Evolutionary conservation across 495 filamentous ascomycete genomes (phyloP), one percentile per base, ranked within the genome.

Genomic region (Aspergillus mulundensis): DNA sequence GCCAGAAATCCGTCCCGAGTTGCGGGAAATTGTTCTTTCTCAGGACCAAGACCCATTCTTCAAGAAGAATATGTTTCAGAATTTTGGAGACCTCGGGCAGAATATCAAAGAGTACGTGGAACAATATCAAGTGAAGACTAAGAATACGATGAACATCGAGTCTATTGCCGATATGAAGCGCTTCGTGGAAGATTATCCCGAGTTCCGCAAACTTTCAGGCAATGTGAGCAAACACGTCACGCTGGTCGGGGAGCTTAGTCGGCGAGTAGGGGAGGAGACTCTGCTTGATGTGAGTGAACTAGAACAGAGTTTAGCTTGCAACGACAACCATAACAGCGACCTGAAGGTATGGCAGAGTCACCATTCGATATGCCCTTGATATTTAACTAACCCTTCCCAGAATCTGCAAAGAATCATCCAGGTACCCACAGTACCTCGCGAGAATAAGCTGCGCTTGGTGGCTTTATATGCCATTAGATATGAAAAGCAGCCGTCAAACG

Each of bases 51-150:
- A 98, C 65, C 95, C 94, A 0, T 98, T 98, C 75, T 98, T 97
- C 75, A 96, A 97, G 73, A 97, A 96, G 75, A 98, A 98, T 69
- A 97, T 98, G 95, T 98, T 91, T 64, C 85, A 96, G 62, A 98
- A 98, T 64, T 98, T 97, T 69, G 94, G 94, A 40, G 94, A 98
- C 60, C 81, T 98, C 18, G 94, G 94, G 19, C 89, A 94, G 50
- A 97, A 96, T 66, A 97, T 97, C 69, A 97, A 97, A 68, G 92
- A 97, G 57, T 97, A 97, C 68, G 94, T 98, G 56, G 90, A 95
- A 68, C 94, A 97, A 59, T 97, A 96, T 66, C 94, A 97, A 62
- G 89, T 86, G 24, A 96, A 96, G 68, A 95, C 91, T 11, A 88
- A 96, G 65, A 94, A 83, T 59, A 95, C 85, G 62, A 88, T 87